These are phyloP conservation scores for Penicillium sp. DNA, from an alignment of 2,329 filamentous ascomycete species.

Conservation along the genomic window DNA sequence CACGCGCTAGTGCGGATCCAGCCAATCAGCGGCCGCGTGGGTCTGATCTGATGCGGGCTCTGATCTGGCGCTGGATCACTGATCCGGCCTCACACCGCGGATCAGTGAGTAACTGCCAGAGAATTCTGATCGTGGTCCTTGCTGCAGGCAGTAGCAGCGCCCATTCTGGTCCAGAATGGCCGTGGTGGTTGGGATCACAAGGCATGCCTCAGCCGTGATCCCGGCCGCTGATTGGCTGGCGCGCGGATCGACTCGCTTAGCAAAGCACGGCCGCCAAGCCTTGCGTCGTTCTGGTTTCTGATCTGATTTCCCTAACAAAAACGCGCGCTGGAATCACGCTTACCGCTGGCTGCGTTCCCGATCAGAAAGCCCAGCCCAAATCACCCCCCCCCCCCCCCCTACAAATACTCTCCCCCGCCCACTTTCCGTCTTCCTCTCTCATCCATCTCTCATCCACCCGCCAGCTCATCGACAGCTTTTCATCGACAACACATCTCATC, in stretches of 20 bases:
- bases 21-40: conserved; percentile 32
- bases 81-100: conserved; percentile 24
- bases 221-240: conserved; percentile 33
- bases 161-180: conserved; percentile 17
- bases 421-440: conserved; percentile 31
- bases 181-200: conserved; percentile 34
- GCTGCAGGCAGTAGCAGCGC: conserved; percentile 16
- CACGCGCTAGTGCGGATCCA: conserved; percentile 32
- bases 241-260: conserved; percentile 31
- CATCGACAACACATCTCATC: conserved; percentile 30
- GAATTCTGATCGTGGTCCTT: conserved; percentile 17
- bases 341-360: conserved; percentile 31
- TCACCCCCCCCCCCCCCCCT: conserved; percentile 32
- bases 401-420: conserved; percentile 43
- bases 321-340: conserved; percentile 27
- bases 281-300: conserved; percentile 12
- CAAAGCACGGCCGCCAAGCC: not conserved
- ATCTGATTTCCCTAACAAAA: conserved; percentile 18
- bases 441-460: conserved; percentile 17
- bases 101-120: conserved; percentile 20
- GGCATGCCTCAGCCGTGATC: conserved; percentile 35
- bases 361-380: conserved; percentile 27
- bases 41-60: conserved; percentile 26
- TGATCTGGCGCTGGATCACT: conserved; percentile 23
- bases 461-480: conserved; percentile 28